Evolutionary conservation across 768 basidiomycete species (phyloP).

Genomic region (Peribolospora kevripleyi): DNA sequence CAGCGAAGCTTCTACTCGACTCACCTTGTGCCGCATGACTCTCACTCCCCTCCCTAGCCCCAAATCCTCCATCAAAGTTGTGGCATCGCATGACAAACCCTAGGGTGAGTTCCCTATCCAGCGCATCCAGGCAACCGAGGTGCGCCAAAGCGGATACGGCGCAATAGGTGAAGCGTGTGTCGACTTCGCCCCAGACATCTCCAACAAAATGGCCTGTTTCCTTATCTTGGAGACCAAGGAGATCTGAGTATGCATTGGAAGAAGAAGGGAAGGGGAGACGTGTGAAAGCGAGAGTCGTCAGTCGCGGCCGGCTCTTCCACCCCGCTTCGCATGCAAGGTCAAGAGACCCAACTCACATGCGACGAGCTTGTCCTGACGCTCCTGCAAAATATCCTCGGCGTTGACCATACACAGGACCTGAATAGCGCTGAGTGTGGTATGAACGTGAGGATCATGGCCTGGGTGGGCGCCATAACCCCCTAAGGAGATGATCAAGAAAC

Average conservation of each 20-base stretch:
- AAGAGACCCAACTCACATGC: conserved; percentile 31
- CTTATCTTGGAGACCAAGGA: conserved; percentile 50
- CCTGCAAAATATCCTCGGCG: conserved; percentile 45
- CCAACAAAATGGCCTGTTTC: conserved; percentile 73
- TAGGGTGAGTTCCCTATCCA: conserved; percentile 43
- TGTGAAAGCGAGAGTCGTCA: background rate
- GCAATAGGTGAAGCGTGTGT: conserved; percentile 75
- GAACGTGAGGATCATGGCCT: conserved; percentile 71
- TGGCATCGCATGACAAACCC: conserved; percentile 48
- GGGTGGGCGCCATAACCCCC: conserved; percentile 85
- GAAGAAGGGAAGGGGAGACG: background rate
- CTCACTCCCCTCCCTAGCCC: conserved; percentile 58
- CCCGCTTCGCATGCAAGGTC: no score
- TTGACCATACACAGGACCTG: conserved; percentile 74
- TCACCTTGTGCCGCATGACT: conserved; percentile 77
- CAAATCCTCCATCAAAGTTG: conserved; percentile 94
- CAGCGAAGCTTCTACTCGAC: background rate
- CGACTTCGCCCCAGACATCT: conserved; percentile 71
- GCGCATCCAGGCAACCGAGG: conserved; percentile 42
- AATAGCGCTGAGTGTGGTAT: conserved; percentile 67
- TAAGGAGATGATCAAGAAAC: conserved; percentile 16
- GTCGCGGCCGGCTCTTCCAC: no score
- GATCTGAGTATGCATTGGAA: conserved; percentile 29
- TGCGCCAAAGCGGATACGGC: conserved; percentile 62
- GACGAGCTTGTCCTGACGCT: conserved; percentile 32